phyloP scores from a whole-genome alignment of 164 flowering plant species.

The Aristolochia contorta region DNA sequence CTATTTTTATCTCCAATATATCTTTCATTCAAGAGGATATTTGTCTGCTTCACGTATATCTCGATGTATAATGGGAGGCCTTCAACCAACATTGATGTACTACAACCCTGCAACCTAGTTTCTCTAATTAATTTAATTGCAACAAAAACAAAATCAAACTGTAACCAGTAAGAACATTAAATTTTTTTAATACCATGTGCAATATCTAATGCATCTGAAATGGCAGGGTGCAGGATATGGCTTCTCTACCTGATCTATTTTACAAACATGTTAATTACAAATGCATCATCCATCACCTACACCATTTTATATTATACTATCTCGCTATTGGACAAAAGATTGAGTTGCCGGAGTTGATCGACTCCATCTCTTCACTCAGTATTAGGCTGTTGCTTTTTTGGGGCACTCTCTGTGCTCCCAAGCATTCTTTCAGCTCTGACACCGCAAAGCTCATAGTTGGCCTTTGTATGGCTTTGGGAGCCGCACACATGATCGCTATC shows the following conservation, averaged over 20 bases:
- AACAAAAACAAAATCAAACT: too few species aligned
- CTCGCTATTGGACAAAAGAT: not conserved
- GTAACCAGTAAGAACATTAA: too few species aligned
- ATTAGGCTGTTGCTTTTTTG: not conserved
- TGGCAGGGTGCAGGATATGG: too few species aligned
- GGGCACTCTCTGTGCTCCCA: not conserved
- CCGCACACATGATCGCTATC: conserved; percentile 35
- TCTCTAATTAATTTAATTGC: too few species aligned
- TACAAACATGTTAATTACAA: too few species aligned
- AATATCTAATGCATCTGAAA: too few species aligned
- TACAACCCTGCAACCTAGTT: conserved; percentile 1
- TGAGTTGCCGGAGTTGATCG: not conserved
- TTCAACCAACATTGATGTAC: conserved; percentile 1
- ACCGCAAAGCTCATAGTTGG: conserved; percentile 30
- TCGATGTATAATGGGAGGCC: conserved; percentile 5
- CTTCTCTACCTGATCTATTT: too few species aligned
- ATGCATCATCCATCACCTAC: too few species aligned
- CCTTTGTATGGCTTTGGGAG: conserved; percentile 16
- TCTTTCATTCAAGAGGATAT: conserved; percentile 3
- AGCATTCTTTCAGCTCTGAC: not conserved
- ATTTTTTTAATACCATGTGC: too few species aligned
- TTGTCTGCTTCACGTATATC: conserved; percentile 4
- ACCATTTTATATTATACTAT: not conserved
- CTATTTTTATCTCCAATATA: conserved; percentile 4
- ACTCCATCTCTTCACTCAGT: not conserved